A percentile compares a stretch with the other conserved stretches of the same genome.
Evolutionary conservation across 106 monocot genomes (phyloP).

Genomic region (Agapanthus africanus): DNA sequence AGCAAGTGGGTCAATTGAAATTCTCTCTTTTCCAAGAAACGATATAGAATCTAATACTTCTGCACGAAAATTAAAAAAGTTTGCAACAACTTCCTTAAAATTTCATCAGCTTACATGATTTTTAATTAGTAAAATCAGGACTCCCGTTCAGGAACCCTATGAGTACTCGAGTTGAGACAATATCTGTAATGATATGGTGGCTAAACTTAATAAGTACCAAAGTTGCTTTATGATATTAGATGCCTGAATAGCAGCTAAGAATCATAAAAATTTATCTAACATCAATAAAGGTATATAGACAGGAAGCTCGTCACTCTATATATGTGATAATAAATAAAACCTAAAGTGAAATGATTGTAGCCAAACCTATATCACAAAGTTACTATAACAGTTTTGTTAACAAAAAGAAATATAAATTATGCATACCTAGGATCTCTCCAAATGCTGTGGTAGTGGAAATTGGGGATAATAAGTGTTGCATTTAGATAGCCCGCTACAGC

Average conservation of each 20-base stretch:
- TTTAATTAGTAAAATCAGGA: not conserved
- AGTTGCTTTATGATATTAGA: not conserved
- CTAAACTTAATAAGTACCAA: not conserved
- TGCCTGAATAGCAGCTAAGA: too few species aligned
- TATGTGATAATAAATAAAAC: not conserved
- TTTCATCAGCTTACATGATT: not conserved
- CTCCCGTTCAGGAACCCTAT: not conserved
- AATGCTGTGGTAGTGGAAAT: slow-evolving; percentile 95
- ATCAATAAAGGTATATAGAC: not conserved
- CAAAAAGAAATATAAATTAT: slow-evolving; percentile 2
- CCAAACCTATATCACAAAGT: not conserved
- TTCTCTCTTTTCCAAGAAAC: not conserved
- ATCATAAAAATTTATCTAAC: not conserved
- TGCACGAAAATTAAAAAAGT: not conserved
- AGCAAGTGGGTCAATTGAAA: not conserved
- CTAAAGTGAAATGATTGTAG: not conserved
- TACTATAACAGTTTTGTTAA: not conserved
- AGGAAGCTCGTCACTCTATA: not conserved
- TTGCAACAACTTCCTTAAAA: not conserved
- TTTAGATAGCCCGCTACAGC: slow-evolving; percentile 94
- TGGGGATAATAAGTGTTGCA: slow-evolving; percentile 92
- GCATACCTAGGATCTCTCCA: slow-evolving; percentile 94
- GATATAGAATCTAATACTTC: not conserved
- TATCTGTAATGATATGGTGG: not conserved
- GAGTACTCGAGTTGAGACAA: not conserved